Percentiles rank a stretch among this genome's conserved stretches.
These are phyloP conservation scores for Boletus bicolor DNA, from an alignment of 768 basidiomycete genomes.

Conservation along the genomic window DNA sequence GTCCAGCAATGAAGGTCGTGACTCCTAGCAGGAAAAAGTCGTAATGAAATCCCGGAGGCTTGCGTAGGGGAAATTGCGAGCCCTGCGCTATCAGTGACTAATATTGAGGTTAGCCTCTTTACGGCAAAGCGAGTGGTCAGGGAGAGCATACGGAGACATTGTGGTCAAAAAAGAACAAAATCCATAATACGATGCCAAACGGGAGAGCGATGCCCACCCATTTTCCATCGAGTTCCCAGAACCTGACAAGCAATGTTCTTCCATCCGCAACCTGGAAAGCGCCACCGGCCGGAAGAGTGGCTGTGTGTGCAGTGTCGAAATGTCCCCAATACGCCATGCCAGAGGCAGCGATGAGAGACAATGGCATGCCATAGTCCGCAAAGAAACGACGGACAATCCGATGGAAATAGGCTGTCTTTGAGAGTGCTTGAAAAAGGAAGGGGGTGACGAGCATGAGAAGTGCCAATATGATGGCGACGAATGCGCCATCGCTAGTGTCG, in stretches of 20 bases:
- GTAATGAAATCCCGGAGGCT: conserved; percentile 83
- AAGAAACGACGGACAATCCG: conserved; percentile 71
- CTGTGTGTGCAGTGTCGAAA: conserved; percentile 56
- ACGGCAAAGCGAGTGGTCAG: not conserved
- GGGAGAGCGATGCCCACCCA: conserved; percentile 90
- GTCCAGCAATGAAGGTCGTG: conserved; percentile 83
- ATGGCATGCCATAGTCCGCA: conserved; percentile 89
- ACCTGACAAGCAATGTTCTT: conserved; percentile 79
- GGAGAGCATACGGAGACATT: conserved; percentile 69
- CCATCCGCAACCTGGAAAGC: conserved; percentile 72
- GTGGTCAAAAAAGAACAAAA: conserved; percentile 94
- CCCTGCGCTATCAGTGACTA: conserved; percentile 92
- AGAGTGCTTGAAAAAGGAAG: conserved; percentile 68
- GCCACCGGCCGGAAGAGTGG: conserved; percentile 63
- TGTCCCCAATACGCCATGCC: conserved; percentile 86
- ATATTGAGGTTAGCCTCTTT: not conserved
- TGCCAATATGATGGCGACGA: conserved; percentile 70
- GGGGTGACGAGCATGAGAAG: conserved; percentile 72
- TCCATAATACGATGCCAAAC: conserved; percentile 85
- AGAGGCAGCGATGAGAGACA: conserved; percentile 72
- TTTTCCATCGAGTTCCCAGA: conserved; percentile 85
- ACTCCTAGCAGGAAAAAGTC: conserved; percentile 91
- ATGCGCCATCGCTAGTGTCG: conserved; percentile 41
- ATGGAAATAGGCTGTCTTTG: conserved; percentile 65
- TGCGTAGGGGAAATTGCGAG: conserved; percentile 82